Base-by-base conservation (phyloP, 2,329 filamentous ascomycete species). In the Alternaria arbusti region DNA sequence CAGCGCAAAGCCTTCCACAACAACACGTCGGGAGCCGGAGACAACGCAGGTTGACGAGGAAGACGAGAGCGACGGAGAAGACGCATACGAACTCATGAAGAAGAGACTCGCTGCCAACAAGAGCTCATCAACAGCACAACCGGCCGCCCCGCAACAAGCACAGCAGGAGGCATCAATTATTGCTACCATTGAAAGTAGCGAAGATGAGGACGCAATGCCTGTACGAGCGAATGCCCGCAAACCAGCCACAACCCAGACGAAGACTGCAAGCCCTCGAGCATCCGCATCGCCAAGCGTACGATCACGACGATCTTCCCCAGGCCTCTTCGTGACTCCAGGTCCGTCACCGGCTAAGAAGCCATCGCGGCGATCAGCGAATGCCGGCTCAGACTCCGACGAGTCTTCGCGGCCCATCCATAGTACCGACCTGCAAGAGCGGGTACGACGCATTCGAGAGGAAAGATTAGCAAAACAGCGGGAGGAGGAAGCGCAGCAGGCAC, bases 381-480 rank as follows among this genome's bases (percentile, higher is more conserved):
- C n/a, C 8, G 82, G 80, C 49, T 80, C 81, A 3, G 86, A 87
- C 22, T 77, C 75, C 2, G 74, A 77, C 28, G 61, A 87, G 1
- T 84, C 86, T 6, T 65, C 80, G 13, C 80, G 64, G 54, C 78
- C 11, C 66, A 79, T 57, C 82, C 85, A 64, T 86, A 88, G 72
- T 52, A 83, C 87, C 44, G 88, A 90, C 6, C 90, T 97, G 72
- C 84, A 89, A 64, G 91, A 90, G 8, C 86, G 96, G 0, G 86
- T 96, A 11, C 88, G 89, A 49, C 87, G 88, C 71, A 96, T 95
- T 74, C 87, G 89, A 54, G 86, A 89, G 65, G 90, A 96, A 74
- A 86, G 90, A 8, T 82, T 89, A 36, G 90, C 87, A 5, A 88
- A 85, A 55, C 90, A 96, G 88, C 86, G 20, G 85, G 46, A 82